Evolutionary conservation across 2,329 filamentous ascomycete genomes (phyloP), one percentile per base, ranked within the genome.

Genomic region (Talaromyces sp.): DNA sequence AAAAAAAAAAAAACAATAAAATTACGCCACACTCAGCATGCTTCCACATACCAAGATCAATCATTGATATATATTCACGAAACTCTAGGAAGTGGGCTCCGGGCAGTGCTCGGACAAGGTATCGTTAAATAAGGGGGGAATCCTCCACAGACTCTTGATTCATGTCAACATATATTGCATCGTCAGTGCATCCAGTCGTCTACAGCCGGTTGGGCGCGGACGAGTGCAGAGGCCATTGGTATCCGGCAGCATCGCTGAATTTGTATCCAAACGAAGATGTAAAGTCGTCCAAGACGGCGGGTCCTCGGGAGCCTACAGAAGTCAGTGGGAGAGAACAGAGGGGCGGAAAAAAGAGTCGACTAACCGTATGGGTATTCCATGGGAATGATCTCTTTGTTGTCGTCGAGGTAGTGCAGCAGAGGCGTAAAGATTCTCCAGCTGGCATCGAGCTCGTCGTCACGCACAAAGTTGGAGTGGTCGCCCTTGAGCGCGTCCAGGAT

Each of bases 351-450:
- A 50, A 16, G 36, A 40, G 16, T 23, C 5, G 34, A 78, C 90
- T 81, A 81, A 97, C 95, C 95, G 75, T 99, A 99, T 68, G 96
- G 94, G 81, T 99, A 99, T 75, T 97, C 94, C 95, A 99, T 99
- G 30, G 95, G 95, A 64, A 96, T 91, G 68, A 99, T 98, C 81
- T 99, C 95, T 85, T 96, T 96, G 85, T 98, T 97, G 75, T 97
- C 92, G 68, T 99, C 96, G 12, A 99, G 87, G 81, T 99, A 99
- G 83, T 99, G 94, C 66, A 99, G 85, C 42, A 99, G 88, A 68
- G 95, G 95, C 1, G 92, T 96, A 81, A 99, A 99, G 78, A 99
- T 96, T 78, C 93, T 92, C 95, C 95, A 99, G 81, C 90, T 95
- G 63, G 95, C 92, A 73, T 99, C 95, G 33, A 99, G 85, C 82